These are phyloP conservation scores for Eremochloa ophiuroides DNA, from an alignment of 176 grass and related monocot genomes.

Conservation along the genomic window DNA sequence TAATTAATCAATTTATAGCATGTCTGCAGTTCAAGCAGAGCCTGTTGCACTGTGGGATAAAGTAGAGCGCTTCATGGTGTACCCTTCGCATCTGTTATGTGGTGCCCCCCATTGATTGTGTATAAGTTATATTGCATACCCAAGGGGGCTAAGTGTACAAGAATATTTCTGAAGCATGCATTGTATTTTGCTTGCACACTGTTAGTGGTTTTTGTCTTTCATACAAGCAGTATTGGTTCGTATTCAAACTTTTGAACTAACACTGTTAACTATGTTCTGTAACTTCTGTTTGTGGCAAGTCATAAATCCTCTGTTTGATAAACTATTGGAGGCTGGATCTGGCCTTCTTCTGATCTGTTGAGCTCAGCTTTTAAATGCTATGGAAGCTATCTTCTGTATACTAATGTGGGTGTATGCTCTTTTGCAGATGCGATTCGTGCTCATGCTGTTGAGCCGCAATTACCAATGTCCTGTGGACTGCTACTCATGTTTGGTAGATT, in stretches of 20 bases:
- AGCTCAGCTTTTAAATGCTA: too few species aligned
- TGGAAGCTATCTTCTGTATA: not conserved
- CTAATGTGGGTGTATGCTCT: not conserved
- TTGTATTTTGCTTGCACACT: not conserved
- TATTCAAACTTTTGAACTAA: not conserved
- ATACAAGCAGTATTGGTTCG: not conserved
- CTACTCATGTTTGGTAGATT: constrained; percentile 15
- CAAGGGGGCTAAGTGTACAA: not conserved
- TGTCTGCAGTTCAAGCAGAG: not conserved
- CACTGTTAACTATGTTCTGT: not conserved
- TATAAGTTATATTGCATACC: not conserved
- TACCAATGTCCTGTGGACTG: not conserved
- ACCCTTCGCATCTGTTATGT: too few species aligned
- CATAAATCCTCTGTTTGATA: too few species aligned
- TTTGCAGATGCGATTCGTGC: constrained; percentile 15
- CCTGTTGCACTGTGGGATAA: not conserved
- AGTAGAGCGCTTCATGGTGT: too few species aligned
- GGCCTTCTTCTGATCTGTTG: not conserved
- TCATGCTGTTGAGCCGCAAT: not conserved
- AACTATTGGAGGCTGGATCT: not conserved
- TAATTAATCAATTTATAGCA: not conserved
- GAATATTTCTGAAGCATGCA: not conserved
- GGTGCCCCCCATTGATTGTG: too few species aligned
- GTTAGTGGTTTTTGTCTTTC: not conserved
- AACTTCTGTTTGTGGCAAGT: not conserved